Evolutionary conservation across 202 grass and related monocot species (phyloP).

Genomic region (Eragrostis tef): DNA sequence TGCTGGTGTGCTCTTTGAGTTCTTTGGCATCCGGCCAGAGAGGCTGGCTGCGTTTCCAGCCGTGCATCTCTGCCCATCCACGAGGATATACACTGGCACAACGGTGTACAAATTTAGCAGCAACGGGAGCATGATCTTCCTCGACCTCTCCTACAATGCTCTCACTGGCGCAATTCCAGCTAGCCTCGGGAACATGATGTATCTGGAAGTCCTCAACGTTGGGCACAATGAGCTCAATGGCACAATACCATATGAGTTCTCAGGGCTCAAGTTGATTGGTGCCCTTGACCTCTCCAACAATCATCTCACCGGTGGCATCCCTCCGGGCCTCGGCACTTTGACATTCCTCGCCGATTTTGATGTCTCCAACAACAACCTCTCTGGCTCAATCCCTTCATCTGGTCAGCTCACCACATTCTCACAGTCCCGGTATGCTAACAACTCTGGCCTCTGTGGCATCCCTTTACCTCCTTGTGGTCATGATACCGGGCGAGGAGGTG

Average conservation of each 20-base stretch:
- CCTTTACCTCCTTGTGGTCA: constrained; percentile 67
- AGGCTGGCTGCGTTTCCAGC: constrained; percentile 67
- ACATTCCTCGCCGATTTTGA: constrained; percentile 74
- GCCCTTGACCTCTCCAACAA: constrained; percentile 93
- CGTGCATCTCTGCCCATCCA: constrained; percentile 70
- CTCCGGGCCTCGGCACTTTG: constrained; percentile 57
- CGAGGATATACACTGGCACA: constrained; percentile 82
- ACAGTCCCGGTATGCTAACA: constrained; percentile 70
- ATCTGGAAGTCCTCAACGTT: constrained; percentile 81
- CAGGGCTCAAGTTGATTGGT: constrained; percentile 59
- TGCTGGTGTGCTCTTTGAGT: constrained; percentile 92
- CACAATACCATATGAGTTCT: constrained; percentile 64
- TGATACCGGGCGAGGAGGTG: constrained; percentile 10
- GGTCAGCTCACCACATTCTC: constrained; percentile 87
- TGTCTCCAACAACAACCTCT: constrained; percentile 88
- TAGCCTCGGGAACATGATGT: constrained; percentile 70
- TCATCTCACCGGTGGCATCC: constrained; percentile 67
- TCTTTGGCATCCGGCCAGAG: constrained; percentile 80
- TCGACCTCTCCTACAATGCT: constrained; percentile 88
- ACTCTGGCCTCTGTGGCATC: constrained; percentile 79
- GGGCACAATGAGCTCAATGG: constrained; percentile 78
- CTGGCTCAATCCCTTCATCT: constrained; percentile 67
- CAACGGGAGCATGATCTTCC: constrained; percentile 95
- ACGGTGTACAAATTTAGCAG: constrained; percentile 63
- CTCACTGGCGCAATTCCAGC: constrained; percentile 64